These are phyloP conservation scores for Syzygium aromaticum DNA, from an alignment of 345 rosid species.

Conservation along the genomic window DNA sequence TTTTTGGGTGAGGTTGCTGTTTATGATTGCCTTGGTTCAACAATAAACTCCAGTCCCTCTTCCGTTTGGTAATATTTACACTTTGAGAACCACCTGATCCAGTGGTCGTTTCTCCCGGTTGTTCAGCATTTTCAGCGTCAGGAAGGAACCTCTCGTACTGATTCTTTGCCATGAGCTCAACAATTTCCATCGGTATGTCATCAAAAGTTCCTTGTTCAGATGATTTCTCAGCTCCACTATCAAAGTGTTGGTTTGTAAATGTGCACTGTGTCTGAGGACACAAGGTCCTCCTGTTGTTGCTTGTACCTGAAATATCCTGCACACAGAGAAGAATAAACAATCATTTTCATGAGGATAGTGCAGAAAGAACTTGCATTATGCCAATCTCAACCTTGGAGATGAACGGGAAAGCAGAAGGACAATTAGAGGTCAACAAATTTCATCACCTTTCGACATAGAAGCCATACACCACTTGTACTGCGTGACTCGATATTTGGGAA, in stretches of 20 bases:
- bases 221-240: background rate
- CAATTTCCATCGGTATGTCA: conserved; percentile 86
- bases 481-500: background rate
- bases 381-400: background rate
- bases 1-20: background rate
- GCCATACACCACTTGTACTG: background rate
- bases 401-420: background rate
- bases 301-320: background rate
- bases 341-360: background rate
- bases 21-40: background rate
- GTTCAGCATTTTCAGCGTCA: conserved; percentile 31
- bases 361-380: background rate
- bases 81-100: background rate
- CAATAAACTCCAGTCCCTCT: background rate
- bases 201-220: conserved; percentile 46
- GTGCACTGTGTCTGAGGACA: background rate
- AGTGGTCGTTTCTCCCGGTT: background rate
- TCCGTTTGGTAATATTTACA: background rate
- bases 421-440: background rate
- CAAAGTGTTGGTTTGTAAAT: background rate
- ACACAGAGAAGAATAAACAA: background rate
- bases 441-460: background rate
- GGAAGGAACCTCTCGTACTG: conserved; percentile 76
- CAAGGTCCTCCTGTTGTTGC: background rate
- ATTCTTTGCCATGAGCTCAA: conserved; percentile 76